A percentile compares a stretch with the other conserved stretches of the same genome.
Evolutionary conservation across 2,329 filamentous ascomycete species (phyloP).

Genomic region (Arthrobotrys sinensis): DNA sequence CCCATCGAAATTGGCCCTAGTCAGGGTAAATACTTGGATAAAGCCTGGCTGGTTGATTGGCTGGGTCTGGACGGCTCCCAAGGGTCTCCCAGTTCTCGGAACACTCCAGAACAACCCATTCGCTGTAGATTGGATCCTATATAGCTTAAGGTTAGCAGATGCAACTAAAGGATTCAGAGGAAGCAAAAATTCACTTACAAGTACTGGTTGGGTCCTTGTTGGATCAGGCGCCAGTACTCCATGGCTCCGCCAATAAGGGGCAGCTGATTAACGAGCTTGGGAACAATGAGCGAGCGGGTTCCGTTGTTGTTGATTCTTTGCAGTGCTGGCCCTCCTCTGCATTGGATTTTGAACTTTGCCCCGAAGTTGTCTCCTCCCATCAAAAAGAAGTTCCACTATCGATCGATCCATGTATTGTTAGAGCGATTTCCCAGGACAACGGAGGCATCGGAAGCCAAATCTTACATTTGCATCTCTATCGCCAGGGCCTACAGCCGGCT

Average conservation of each 20-base stretch:
- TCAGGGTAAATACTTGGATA: conserved; percentile 27
- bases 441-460: neutral
- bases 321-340: conserved; percentile 24
- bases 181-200: conserved; percentile 9
- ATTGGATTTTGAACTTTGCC: conserved; percentile 5
- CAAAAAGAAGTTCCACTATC: conserved; percentile 33
- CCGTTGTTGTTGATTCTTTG: neutral
- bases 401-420: neutral
- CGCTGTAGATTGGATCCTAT: neutral
- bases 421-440: neutral
- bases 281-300: neutral
- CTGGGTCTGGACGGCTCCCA: conserved; percentile 1
- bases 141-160: neutral
- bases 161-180: neutral
- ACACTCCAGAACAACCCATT: conserved; percentile 32
- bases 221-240: conserved; percentile 10
- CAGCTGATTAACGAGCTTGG: conserved; percentile 29
- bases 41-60: neutral
- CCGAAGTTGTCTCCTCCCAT: neutral
- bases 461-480: conserved; percentile 37
- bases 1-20: neutral
- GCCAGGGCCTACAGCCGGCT: neutral
- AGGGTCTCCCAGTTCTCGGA: neutral
- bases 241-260: conserved; percentile 1
- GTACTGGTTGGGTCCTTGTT: neutral